Conservation (phyloP, 768 basidiomycete genomes). For the Termitomyces sp. region DNA sequence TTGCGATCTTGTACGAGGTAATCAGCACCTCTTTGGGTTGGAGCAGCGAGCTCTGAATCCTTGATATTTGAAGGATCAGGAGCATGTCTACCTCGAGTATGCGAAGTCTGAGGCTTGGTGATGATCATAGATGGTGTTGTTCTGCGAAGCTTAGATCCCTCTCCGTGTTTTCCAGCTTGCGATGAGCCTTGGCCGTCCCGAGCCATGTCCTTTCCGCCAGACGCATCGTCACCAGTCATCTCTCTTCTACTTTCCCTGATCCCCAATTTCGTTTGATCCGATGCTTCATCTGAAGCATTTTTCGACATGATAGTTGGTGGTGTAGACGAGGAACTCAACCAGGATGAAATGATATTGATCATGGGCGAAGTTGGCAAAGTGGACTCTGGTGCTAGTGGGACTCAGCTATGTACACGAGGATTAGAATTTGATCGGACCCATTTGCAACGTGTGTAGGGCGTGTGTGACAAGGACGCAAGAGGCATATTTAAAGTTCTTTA, state of each 20-base stretch:
- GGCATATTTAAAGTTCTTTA: background rate
- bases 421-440: slow-evolving; percentile 3
- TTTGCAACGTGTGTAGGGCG: slow-evolving; percentile 10
- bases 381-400: no score
- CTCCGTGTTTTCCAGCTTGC: background rate
- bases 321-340: background rate
- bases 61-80: background rate
- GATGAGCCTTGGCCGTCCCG: background rate
- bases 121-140: background rate
- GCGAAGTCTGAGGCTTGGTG: background rate
- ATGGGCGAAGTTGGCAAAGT: background rate
- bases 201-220: background rate
- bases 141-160: background rate
- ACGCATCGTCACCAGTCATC: background rate
- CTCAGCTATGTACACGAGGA: background rate
- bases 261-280: background rate
- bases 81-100: background rate
- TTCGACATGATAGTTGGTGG: background rate
- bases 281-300: background rate
- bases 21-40: background rate
- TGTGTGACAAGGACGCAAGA: slow-evolving; percentile 1
- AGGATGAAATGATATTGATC: background rate
- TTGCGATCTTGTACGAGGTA: background rate
- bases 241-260: background rate
- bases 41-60: background rate